A percentile compares a stretch with the other conserved stretches of the same genome.
Evolutionary conservation across 2,329 filamentous ascomycete species (phyloP).

Genomic region (Alternaria sp.): DNA sequence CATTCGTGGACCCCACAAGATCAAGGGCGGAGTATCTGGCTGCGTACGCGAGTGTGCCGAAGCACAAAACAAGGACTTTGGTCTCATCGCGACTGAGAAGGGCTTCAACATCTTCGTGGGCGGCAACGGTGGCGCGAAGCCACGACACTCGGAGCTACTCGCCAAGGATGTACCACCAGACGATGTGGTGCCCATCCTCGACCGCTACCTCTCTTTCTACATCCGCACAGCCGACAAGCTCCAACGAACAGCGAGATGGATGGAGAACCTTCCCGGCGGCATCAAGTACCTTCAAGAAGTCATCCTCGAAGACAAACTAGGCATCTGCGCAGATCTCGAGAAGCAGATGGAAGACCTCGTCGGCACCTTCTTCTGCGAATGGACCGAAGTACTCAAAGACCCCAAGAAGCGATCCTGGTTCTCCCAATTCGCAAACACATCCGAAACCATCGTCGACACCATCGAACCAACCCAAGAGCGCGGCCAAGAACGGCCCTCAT

Average conservation of each 20-base stretch:
- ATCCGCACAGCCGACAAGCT: conserved; percentile 91
- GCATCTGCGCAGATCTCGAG: conserved; percentile 83
- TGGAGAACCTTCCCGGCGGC: conserved; percentile 82
- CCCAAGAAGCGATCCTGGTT: conserved; percentile 74
- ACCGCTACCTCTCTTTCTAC: conserved; percentile 92
- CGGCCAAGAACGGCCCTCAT: conserved; percentile 73
- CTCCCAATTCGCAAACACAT: conserved; percentile 82
- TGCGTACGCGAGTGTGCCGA: conserved; percentile 94
- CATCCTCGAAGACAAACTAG: conserved; percentile 82
- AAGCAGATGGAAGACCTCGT: conserved; percentile 87
- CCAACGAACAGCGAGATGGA: conserved; percentile 86
- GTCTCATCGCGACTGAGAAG: conserved; percentile 89
- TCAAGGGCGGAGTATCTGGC: conserved; percentile 88
- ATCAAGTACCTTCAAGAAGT: conserved; percentile 84
- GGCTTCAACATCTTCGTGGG: conserved; percentile 93
- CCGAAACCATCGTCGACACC: conserved; percentile 67
- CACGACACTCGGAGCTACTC: conserved; percentile 79
- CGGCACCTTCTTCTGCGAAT: conserved; percentile 86
- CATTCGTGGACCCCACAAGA: conserved; percentile 85
- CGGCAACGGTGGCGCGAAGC: conserved; percentile 87
- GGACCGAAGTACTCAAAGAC: conserved; percentile 79
- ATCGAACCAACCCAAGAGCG: conserved; percentile 77
- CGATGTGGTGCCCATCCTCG: conserved; percentile 81
- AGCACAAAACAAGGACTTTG: conserved; percentile 92
- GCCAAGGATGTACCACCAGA: conserved; percentile 85